Evolutionary conservation across 306 rosid species (phyloP).

Genomic region (Arachis stenosperma): DNA sequence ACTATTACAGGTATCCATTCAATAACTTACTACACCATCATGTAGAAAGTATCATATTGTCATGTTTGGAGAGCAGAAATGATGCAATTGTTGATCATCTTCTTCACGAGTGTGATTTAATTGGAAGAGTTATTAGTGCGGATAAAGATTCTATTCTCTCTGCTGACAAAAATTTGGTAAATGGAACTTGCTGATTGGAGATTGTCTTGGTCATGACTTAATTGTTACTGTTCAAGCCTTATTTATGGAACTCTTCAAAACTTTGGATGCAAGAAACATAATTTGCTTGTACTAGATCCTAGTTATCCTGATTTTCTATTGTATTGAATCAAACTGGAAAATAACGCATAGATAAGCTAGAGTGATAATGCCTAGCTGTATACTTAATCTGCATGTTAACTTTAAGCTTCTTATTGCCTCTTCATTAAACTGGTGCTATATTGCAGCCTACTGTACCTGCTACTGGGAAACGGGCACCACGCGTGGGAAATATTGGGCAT

Average conservation of each 20-base stretch:
- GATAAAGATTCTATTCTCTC: constrained; percentile 71
- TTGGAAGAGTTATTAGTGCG: constrained; percentile 72
- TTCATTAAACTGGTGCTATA: constrained; percentile 38
- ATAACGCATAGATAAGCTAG: constrained; percentile 4
- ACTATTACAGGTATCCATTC: constrained; percentile 83
- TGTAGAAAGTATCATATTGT: constrained; percentile 79
- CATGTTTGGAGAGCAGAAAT: constrained; percentile 87
- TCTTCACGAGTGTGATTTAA: constrained; percentile 81
- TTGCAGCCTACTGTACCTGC: constrained; percentile 82
- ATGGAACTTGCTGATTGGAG: constrained; percentile 36
- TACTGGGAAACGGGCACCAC: constrained; percentile 67
- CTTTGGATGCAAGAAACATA: neutral
- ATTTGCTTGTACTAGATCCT: neutral
- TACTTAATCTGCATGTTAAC: constrained; percentile 15
- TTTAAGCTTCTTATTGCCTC: constrained; percentile 3
- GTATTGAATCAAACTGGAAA: neutral
- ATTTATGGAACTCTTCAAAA: neutral
- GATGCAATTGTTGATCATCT: constrained; percentile 73
- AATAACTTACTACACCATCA: constrained; percentile 91
- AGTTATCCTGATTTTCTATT: constrained; percentile 26
- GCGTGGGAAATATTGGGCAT: constrained; percentile 89
- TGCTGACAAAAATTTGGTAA: constrained; percentile 67
- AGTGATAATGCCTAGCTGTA: constrained; percentile 19
- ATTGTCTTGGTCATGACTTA: constrained; percentile 23
- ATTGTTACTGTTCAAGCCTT: neutral